Evolutionary conservation across 345 rosid genomes (phyloP), one percentile per base, ranked within the genome.

Genomic region (Punica granatum): DNA sequence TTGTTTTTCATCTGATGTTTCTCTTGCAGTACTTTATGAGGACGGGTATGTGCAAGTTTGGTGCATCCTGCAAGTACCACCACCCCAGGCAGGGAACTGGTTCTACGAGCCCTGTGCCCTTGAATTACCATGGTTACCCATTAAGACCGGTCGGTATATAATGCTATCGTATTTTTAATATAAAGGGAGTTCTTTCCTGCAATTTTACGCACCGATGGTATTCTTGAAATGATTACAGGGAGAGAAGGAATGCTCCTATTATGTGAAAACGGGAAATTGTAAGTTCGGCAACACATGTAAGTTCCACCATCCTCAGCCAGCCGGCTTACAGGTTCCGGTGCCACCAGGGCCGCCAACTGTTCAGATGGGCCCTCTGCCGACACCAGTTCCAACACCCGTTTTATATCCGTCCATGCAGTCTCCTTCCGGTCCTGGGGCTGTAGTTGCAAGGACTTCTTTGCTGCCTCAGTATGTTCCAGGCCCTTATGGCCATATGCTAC

Each of bases 11-110:
- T n/a, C 32, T 78, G 67, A 23, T 70, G 48, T 1, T 59, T 42
- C 67, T 37, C 12, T 67, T 53, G 23, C 92, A 94, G 99, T 88
- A 86, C 75, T 94, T 75, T 69, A 76, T 89, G 96, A 76, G 88
- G 81, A 91, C 91, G 0, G 99, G 97, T 63, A 82, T 86, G 11
- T 94, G 99, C 72, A 94, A 88, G 78, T 94, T 89, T 69, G 99
- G 98, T 69, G 84, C 88, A 69, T 88, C 98, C 60, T 94, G 99
- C 78, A 94, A 92, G 79, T 92, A 84, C 78, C 88, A 89, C 74
- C 99, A 94, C 74, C 98, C 98, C 21, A 86, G 80, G 77, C 93
- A 81, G 73, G 92, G 89, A 59, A 77, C 77, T 68, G 87, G 78
- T 78, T 84, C 95, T 67, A 67, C 68, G 67, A 74, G 70, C 72